Percentiles rank a stretch among this genome's conserved stretches.
Conservation (phyloP, 306 rosid species). For the Hippophae tibetana region DNA sequence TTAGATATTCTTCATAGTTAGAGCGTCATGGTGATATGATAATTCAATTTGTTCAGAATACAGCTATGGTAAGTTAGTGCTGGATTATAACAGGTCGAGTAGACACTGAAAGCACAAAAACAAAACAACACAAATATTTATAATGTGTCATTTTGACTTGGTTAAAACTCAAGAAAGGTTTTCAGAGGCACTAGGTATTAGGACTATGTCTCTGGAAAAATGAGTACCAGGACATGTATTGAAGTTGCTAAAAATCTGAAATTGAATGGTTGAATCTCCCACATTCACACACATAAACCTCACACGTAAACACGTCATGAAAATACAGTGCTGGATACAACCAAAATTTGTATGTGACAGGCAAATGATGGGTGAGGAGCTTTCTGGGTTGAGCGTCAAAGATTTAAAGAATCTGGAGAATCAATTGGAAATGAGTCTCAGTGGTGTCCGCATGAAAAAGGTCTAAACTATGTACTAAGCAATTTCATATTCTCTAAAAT, state of each 20-base stretch:
- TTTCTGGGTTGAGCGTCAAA: constrained; percentile 56
- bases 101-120: not conserved
- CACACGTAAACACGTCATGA: not conserved
- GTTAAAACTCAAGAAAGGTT: not conserved
- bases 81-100: no score
- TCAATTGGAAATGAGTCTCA: constrained; percentile 72
- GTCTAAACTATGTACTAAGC: constrained; percentile 16
- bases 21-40: no score
- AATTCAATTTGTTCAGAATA: no score
- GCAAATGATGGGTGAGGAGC: constrained; percentile 88
- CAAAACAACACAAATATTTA: not conserved
- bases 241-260: no score
- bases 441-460: constrained; percentile 73
- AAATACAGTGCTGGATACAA: no score
- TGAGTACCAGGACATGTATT: no score
- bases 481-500: constrained; percentile 5
- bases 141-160: not conserved
- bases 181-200: not conserved
- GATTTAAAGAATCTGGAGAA: constrained; percentile 62
- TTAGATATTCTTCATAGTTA: no score
- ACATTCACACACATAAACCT: no score
- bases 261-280: no score
- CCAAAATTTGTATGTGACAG: constrained; percentile 25
- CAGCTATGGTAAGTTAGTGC: no score
- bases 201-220: not conserved